Conservation (phyloP, 2,329 filamentous ascomycete species). For the Rhynchosporium agropyri region DNA sequence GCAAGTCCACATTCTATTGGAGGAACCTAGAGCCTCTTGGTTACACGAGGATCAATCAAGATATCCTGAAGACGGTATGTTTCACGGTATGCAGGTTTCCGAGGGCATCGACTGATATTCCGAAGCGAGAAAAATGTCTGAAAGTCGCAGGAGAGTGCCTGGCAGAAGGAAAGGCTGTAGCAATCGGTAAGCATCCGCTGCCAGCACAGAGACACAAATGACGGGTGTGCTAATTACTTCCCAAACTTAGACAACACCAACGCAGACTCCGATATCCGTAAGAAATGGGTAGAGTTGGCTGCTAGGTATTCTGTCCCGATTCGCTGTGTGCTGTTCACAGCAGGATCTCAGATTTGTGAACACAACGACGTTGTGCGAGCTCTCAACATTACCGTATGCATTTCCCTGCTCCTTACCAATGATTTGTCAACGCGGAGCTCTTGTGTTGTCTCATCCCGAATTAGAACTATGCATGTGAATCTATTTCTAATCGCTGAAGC, state of each 20-base stretch:
- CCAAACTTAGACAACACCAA: constrained; percentile 84
- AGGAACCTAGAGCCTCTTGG: constrained; percentile 73
- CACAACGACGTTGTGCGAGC: constrained; percentile 89
- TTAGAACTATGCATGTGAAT: constrained; percentile 20
- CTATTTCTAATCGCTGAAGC: constrained; percentile 19
- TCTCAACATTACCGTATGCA: constrained; percentile 51
- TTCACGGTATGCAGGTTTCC: constrained; percentile 14
- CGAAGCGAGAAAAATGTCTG: constrained; percentile 63
- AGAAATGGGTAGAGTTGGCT: constrained; percentile 78
- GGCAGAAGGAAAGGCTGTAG: constrained; percentile 67
- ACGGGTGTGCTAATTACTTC: not conserved
- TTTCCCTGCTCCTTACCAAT: constrained; percentile 19
- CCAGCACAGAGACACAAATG: not conserved
- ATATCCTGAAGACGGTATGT: constrained; percentile 73
- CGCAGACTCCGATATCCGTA: constrained; percentile 73
- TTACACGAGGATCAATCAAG: constrained; percentile 89
- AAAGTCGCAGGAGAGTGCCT: constrained; percentile 71
- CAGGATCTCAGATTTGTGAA: constrained; percentile 62
- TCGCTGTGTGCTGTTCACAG: constrained; percentile 83
- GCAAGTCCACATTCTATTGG: constrained; percentile 92
- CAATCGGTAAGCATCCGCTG: constrained; percentile 64
- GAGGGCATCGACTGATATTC: constrained; percentile 32
- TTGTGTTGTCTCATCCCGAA: constrained; percentile 15
- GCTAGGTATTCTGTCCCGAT: constrained; percentile 71
- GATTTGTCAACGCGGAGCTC: not conserved